A percentile compares a stretch with the other conserved stretches of the same genome.
Evolutionary conservation across 176 grass and related monocot species (phyloP).

Genomic region (Rhynchospora pubera): DNA sequence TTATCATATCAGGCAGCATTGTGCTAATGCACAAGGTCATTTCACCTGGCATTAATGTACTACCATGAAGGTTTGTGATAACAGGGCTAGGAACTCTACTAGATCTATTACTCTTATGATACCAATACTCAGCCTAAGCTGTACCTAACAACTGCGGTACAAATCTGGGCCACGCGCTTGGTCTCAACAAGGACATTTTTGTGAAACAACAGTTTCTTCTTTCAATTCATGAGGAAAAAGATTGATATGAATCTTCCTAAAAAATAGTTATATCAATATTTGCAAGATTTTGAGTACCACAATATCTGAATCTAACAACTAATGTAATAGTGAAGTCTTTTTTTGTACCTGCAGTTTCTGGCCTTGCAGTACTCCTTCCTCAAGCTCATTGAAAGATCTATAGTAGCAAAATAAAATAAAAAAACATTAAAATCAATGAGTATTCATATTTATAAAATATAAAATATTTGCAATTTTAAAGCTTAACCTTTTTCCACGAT

Average conservation of each 20-base stretch:
- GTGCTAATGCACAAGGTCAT: neutral
- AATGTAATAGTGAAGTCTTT: neutral
- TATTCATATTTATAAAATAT: neutral
- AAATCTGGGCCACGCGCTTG: neutral
- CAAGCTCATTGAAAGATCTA: slow-evolving; percentile 84
- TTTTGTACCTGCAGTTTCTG: slow-evolving; percentile 76
- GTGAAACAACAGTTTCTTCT: neutral
- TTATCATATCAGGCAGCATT: neutral
- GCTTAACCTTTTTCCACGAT: slow-evolving; percentile 68
- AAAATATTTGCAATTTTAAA: slow-evolving; percentile 10
- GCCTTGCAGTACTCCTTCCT: slow-evolving; percentile 79
- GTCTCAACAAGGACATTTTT: neutral
- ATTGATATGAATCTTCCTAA: neutral
- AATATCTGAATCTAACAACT: neutral
- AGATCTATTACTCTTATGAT: too few relatives aligned
- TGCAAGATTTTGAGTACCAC: neutral
- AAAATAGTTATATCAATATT: neutral
- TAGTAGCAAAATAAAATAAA: slow-evolving; percentile 16
- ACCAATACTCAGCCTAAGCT: neutral
- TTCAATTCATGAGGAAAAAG: neutral
- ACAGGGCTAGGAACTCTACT: neutral
- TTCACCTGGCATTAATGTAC: neutral
- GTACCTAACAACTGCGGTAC: neutral
- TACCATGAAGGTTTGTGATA: neutral
- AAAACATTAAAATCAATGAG: neutral